phyloP scores from a whole-genome alignment of 2,329 filamentous ascomycete genomes.

The Thielaviopsis cerberus region DNA sequence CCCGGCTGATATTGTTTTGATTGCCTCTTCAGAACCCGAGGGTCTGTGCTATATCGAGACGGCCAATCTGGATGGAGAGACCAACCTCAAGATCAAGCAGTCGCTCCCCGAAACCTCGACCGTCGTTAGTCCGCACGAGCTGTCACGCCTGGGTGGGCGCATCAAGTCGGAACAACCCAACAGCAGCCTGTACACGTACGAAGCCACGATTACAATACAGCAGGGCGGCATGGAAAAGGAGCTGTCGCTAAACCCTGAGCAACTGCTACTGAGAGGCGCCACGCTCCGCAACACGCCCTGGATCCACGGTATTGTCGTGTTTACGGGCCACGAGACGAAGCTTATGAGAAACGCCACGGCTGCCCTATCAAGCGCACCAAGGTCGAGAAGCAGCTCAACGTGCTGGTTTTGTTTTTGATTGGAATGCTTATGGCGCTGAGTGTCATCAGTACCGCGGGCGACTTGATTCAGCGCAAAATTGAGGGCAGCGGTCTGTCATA shows the following conservation, averaged over 20 bases:
- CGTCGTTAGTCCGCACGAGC: too few species aligned
- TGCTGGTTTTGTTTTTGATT: slow-evolving; percentile 78
- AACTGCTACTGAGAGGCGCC: slow-evolving; percentile 78
- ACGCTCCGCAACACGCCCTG: slow-evolving; percentile 91
- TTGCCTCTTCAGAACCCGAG: slow-evolving; percentile 92
- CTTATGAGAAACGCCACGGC: slow-evolving; percentile 97
- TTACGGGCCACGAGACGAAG: slow-evolving; percentile 89
- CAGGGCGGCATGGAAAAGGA: slow-evolving; percentile 86
- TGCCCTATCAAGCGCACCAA: slow-evolving; percentile 90
- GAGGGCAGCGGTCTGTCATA: slow-evolving; percentile 48
- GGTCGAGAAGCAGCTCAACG: slow-evolving; percentile 84
- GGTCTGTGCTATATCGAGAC: slow-evolving; percentile 98
- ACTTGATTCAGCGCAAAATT: slow-evolving; percentile 59
- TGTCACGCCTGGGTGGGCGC: slow-evolving; percentile 69
- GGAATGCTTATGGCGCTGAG: slow-evolving; percentile 68
- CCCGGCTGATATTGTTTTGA: slow-evolving; percentile 75
- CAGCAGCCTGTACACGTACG: slow-evolving; percentile 95
- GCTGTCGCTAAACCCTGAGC: slow-evolving; percentile 72
- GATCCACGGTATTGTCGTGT: slow-evolving; percentile 62
- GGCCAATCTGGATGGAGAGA: slow-evolving; percentile 91
- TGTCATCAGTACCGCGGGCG: slow-evolving; percentile 77
- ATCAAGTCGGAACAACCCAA: slow-evolving; percentile 93
- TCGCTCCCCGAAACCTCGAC: too few species aligned
- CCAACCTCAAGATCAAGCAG: slow-evolving; percentile 97
- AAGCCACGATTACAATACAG: slow-evolving; percentile 84